Evolutionary conservation across 768 basidiomycete genomes (phyloP).

Genomic region (Gloeostereum incarnatum): DNA sequence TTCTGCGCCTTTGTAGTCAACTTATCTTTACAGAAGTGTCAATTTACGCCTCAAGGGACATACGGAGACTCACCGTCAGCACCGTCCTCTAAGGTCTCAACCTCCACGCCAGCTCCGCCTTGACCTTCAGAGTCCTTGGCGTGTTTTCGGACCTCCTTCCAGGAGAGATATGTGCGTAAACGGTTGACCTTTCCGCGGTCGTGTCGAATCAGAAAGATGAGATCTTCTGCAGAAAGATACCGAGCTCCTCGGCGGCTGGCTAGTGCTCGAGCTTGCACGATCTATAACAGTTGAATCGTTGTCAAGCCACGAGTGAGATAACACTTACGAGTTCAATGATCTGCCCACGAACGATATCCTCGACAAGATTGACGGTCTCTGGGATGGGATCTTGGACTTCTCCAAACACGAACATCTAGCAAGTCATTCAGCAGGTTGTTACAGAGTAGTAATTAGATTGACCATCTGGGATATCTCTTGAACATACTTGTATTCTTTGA

Average conservation of each 20-base stretch:
- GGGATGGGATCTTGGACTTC: constrained; percentile 85
- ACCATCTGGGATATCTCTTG: constrained; percentile 96
- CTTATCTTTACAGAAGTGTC: constrained; percentile 41
- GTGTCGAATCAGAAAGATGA: constrained; percentile 93
- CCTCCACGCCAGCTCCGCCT: constrained; percentile 71
- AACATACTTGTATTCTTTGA: constrained; percentile 76
- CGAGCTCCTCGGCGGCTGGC: constrained; percentile 79
- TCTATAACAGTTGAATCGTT: constrained; percentile 30
- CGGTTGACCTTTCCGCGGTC: constrained; percentile 93
- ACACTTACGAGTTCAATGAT: constrained; percentile 76
- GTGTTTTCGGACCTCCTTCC: constrained; percentile 96
- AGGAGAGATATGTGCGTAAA: constrained; percentile 85
- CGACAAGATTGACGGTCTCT: constrained; percentile 89
- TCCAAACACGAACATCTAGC: constrained; percentile 93
- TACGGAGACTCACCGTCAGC: constrained; percentile 51
- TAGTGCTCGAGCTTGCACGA: constrained; percentile 80
- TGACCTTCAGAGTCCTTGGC: constrained; percentile 87
- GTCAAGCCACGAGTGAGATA: neutral
- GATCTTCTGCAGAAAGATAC: constrained; percentile 85
- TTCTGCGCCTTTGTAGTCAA: constrained; percentile 80
- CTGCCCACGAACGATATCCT: constrained; percentile 88
- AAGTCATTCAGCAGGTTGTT: constrained; percentile 2
- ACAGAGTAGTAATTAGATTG: constrained; percentile 7
- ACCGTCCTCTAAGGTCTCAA: constrained; percentile 77
- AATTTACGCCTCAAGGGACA: neutral